phyloP scores from a whole-genome alignment of 169 alveolate species.

The Plasmodium berghei region DNA sequence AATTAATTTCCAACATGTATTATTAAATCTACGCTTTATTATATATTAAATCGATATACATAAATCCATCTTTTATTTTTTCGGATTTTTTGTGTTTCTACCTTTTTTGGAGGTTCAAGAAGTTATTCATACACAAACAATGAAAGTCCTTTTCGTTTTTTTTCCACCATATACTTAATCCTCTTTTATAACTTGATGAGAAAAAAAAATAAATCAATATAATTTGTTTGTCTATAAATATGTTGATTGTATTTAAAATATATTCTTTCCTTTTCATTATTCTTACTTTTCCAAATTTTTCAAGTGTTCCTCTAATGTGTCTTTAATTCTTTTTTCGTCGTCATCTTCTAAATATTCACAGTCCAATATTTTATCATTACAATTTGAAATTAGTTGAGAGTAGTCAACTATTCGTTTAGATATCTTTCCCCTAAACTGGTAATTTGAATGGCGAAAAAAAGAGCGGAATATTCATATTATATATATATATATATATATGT shows the following conservation, averaged over 20 bases:
- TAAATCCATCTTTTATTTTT: not conserved
- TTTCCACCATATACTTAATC: slow-evolving; percentile 69
- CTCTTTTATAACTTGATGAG: slow-evolving; percentile 20
- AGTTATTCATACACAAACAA: slow-evolving; percentile 51
- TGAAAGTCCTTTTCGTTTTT: slow-evolving; percentile 43
- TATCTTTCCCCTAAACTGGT: slow-evolving; percentile 63
- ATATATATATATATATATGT: not conserved
- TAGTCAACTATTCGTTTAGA: slow-evolving; percentile 60
- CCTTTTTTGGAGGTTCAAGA: slow-evolving; percentile 42
- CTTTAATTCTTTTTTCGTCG: slow-evolving; percentile 7
- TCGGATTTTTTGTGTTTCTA: not conserved
- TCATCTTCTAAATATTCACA: slow-evolving; percentile 25
- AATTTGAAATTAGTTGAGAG: slow-evolving; percentile 23
- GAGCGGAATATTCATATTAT: not conserved
- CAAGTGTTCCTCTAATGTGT: slow-evolving; percentile 27
- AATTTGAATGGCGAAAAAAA: not conserved
- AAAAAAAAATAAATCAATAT: not conserved
- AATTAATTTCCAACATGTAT: not conserved
- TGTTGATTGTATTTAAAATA: not conserved
- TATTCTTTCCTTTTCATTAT: not conserved
- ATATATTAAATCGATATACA: not conserved
- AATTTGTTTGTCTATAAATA: not conserved
- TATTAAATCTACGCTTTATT: slow-evolving; percentile 1
- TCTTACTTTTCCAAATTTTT: slow-evolving; percentile 46
- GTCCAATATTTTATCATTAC: slow-evolving; percentile 16